Evolutionary conservation across 139 green algal genomes (phyloP).

Genomic region (Spirogloea muscicola): DNA sequence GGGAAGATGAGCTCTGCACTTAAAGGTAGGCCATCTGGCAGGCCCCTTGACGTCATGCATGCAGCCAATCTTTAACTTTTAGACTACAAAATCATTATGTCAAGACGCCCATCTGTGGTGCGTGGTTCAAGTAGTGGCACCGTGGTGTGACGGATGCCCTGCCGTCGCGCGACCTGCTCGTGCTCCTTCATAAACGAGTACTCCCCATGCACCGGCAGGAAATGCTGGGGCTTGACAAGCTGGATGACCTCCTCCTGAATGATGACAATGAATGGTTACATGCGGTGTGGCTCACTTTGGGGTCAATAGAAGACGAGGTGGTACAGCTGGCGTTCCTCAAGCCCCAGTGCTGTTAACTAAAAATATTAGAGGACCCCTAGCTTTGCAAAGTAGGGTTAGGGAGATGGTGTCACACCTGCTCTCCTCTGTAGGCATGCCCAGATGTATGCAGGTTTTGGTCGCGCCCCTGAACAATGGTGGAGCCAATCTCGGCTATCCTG

Average conservation of each 20-base stretch:
- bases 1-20: too few species aligned
- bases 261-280: too few species aligned
- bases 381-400: not conserved
- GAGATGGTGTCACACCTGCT: slow-evolving; percentile 48
- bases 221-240: slow-evolving; percentile 91
- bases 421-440: slow-evolving; percentile 69
- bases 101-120: too few species aligned
- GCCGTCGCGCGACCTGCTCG: slow-evolving; percentile 70
- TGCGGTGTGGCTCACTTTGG: too few species aligned
- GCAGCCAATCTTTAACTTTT: too few species aligned
- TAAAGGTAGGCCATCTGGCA: too few species aligned
- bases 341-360: slow-evolving; percentile 2
- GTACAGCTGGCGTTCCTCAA: not conserved
- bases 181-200: slow-evolving; percentile 92
- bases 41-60: too few species aligned
- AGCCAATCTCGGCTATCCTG: slow-evolving; percentile 68
- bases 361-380: not conserved
- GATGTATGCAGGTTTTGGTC: slow-evolving; percentile 79
- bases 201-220: slow-evolving; percentile 97
- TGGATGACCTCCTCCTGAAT: slow-evolving; percentile 80
- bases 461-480: slow-evolving; percentile 69
- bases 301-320: not conserved
- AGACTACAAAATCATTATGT: slow-evolving; percentile 7
- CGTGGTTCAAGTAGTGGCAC: too few species aligned
- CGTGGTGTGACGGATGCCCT: slow-evolving; percentile 61